A percentile compares a stretch with the other conserved stretches of the same genome.
Evolutionary conservation across 441 rosid genomes (phyloP).

Genomic region (Mallotus japonicus): DNA sequence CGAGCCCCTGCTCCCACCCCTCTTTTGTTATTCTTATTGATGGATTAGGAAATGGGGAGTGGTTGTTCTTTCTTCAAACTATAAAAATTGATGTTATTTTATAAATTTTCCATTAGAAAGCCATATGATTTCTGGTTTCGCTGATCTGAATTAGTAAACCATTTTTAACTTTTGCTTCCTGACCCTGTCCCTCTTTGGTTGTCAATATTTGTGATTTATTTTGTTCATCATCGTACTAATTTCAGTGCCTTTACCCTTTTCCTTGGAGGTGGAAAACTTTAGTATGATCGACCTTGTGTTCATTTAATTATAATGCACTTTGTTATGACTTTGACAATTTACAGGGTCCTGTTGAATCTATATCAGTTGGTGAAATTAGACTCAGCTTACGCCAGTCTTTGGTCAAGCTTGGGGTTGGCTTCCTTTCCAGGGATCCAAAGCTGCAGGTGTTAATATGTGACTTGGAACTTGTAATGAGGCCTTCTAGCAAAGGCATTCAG

Average conservation of each 20-base stretch:
- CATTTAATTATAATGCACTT: constrained; percentile 18
- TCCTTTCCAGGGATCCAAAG: constrained; percentile 91
- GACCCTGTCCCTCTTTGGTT: background rate
- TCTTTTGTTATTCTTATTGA: background rate
- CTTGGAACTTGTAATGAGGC: constrained; percentile 77
- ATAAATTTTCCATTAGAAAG: background rate
- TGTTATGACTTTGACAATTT: constrained; percentile 30
- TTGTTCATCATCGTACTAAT: background rate
- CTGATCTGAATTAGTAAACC: background rate
- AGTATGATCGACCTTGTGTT: constrained; percentile 4
- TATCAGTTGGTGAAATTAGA: constrained; percentile 87
- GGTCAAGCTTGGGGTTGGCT: constrained; percentile 90
- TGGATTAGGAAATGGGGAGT: constrained; percentile 1
- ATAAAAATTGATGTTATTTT: background rate
- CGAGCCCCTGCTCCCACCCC: background rate
- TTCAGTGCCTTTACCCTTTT: background rate
- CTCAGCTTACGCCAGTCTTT: constrained; percentile 85
- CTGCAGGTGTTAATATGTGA: constrained; percentile 78
- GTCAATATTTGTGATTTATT: background rate
- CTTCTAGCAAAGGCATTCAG: constrained; percentile 51
- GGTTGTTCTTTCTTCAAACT: background rate
- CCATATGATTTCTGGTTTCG: background rate
- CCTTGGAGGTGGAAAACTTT: background rate
- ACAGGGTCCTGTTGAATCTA: constrained; percentile 94
- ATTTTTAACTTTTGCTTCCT: background rate